A percentile compares a stretch with the other conserved stretches of the same genome.
phyloP scores from a whole-genome alignment of 2,329 filamentous ascomycete species.

The Rhynchosporium agropyri region DNA sequence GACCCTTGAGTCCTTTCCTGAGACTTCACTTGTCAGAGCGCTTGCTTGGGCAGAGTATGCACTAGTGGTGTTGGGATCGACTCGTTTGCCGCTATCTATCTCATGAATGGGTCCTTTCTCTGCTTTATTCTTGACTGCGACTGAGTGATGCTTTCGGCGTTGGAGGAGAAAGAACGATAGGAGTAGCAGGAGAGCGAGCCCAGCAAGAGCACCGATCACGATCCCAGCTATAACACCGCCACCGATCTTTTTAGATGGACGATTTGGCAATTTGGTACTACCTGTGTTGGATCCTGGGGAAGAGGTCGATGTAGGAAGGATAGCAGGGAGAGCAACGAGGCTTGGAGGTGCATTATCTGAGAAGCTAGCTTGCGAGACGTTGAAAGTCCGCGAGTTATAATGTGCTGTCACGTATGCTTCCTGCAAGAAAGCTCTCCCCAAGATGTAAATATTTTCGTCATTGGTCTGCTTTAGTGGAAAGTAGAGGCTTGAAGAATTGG shows the following conservation, averaged over 20 bases:
- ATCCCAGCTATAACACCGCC: slow-evolving; percentile 34
- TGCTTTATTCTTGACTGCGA: neutral
- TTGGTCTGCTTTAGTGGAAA: slow-evolving; percentile 36
- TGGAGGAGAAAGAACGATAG: slow-evolving; percentile 28
- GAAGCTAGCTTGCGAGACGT: slow-evolving; percentile 36
- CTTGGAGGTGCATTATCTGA: slow-evolving; percentile 19
- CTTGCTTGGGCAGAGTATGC: slow-evolving; percentile 29
- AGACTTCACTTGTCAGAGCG: slow-evolving; percentile 26
- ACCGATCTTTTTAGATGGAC: slow-evolving; percentile 15
- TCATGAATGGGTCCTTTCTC: slow-evolving; percentile 20
- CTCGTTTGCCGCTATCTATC: slow-evolving; percentile 28
- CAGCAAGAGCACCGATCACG: slow-evolving; percentile 26
- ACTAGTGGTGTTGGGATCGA: slow-evolving; percentile 19
- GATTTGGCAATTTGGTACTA: neutral
- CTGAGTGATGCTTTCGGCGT: slow-evolving; percentile 10
- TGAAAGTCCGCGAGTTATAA: slow-evolving; percentile 39
- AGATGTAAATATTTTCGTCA: slow-evolving; percentile 33
- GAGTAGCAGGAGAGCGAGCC: slow-evolving; percentile 20
- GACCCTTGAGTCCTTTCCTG: slow-evolving; percentile 29
- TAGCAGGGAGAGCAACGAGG: slow-evolving; percentile 29
- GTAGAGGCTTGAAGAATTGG: slow-evolving; percentile 33
- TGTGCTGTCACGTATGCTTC: slow-evolving; percentile 39
- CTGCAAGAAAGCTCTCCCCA: slow-evolving; percentile 40
- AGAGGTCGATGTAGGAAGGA: slow-evolving; percentile 17
- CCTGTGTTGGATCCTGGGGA: neutral